Evolutionary conservation across 2,329 filamentous ascomycete species (phyloP).

Genomic region (Scedosporium aurantiacum): DNA sequence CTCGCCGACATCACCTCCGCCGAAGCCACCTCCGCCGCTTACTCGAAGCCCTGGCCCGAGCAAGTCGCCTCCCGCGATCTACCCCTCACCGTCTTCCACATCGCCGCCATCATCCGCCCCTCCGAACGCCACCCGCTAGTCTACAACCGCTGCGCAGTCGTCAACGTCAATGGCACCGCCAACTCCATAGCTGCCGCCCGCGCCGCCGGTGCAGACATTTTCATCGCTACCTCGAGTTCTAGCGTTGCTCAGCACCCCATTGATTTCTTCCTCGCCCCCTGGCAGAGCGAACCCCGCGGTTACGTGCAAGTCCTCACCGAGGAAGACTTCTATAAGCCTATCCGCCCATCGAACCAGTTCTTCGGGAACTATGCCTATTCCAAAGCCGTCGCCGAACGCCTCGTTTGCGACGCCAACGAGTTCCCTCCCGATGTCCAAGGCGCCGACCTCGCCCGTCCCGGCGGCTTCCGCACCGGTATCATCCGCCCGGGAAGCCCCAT

Average conservation of each 20-base stretch:
- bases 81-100: constrained; percentile 47
- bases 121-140: constrained; percentile 33
- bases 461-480: constrained; percentile 37
- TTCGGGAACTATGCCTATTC: constrained; percentile 39
- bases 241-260: constrained; percentile 30
- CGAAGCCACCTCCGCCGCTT: constrained; percentile 30
- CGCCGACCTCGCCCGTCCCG: constrained; percentile 9
- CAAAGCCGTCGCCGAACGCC: constrained; percentile 39
- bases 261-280: constrained; percentile 31
- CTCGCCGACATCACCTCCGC: constrained; percentile 39
- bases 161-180: constrained; percentile 39
- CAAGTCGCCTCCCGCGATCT: constrained; percentile 21
- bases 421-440: constrained; percentile 6
- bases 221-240: constrained; percentile 41
- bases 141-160: constrained; percentile 31
- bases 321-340: constrained; percentile 28
- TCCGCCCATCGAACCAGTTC: constrained; percentile 29
- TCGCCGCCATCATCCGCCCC: constrained; percentile 41
- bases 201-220: constrained; percentile 32
- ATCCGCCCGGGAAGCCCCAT: constrained; percentile 43
- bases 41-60: constrained; percentile 33
- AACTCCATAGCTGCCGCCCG: constrained; percentile 37
- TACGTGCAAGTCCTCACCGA: constrained; percentile 35
- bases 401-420: constrained; percentile 33
- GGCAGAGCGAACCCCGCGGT: constrained; percentile 25